These are phyloP conservation scores for Fusarium euwallaceae DNA, from an alignment of 2,329 filamentous ascomycete species.

Conservation along the genomic window DNA sequence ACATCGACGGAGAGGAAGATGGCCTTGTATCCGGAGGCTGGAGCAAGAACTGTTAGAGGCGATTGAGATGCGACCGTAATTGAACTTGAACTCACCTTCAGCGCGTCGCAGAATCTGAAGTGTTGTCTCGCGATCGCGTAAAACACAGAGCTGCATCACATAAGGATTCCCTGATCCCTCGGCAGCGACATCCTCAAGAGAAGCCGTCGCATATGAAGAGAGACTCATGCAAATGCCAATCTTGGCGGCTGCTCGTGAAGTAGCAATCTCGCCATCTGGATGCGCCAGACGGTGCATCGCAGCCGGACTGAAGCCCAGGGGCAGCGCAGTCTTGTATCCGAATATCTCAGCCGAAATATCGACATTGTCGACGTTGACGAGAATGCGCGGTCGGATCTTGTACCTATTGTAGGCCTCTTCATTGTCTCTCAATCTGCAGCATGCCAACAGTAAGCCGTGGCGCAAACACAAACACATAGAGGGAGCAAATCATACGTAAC, in stretches of 20 bases:
- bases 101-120: constrained; percentile 39
- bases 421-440: constrained; percentile 65
- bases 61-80: no score
- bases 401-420: constrained; percentile 64
- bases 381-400: constrained; percentile 57
- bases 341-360: constrained; percentile 40
- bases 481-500: constrained; percentile 32
- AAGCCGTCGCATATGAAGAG: constrained; percentile 42
- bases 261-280: constrained; percentile 64
- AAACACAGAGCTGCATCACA: constrained; percentile 43
- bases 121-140: constrained; percentile 38
- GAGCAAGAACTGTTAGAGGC: background rate
- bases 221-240: constrained; percentile 47
- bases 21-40: constrained; percentile 59
- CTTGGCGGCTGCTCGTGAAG: constrained; percentile 56
- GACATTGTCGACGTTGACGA: constrained; percentile 42
- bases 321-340: constrained; percentile 56
- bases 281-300: constrained; percentile 69
- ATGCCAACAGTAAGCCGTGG: background rate
- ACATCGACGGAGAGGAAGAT: constrained; percentile 71
- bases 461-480: background rate
- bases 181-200: constrained; percentile 39
- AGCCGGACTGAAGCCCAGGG: constrained; percentile 66
- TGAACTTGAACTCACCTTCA: constrained; percentile 23
- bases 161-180: constrained; percentile 40